Percentiles rank a stretch among this genome's conserved stretches.
These are phyloP conservation scores for Aspergillus fumigatus DNA, from an alignment of 2,329 filamentous ascomycete species.

Conservation along the genomic window DNA sequence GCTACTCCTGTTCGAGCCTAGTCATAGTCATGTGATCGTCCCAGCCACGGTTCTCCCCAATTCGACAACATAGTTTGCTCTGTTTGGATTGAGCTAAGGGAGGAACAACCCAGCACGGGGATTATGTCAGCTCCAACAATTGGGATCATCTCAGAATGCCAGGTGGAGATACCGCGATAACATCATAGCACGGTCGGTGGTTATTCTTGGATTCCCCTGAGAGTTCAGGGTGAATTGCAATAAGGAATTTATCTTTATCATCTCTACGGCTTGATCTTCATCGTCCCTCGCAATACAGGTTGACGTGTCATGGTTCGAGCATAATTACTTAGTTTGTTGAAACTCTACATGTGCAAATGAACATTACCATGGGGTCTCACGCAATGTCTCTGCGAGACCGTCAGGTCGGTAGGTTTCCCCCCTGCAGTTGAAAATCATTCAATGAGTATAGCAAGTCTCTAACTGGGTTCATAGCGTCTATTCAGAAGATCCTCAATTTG, in stretches of 20 bases:
- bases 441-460: neutral
- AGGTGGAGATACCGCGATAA: slow-evolving; percentile 21
- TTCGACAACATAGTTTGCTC: slow-evolving; percentile 14
- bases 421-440: neutral
- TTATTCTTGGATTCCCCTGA: neutral
- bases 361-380: slow-evolving; percentile 50
- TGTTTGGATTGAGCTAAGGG: slow-evolving; percentile 16
- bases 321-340: slow-evolving; percentile 8
- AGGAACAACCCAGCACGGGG: slow-evolving; percentile 1
- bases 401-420: slow-evolving; percentile 59
- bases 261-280: neutral
- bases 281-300: slow-evolving; percentile 1
- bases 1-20: slow-evolving; percentile 13
- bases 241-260: neutral
- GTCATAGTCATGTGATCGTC: slow-evolving; percentile 12
- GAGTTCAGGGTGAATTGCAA: neutral
- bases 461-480: slow-evolving; percentile 61
- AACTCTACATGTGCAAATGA: slow-evolving; percentile 12
- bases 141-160: slow-evolving; percentile 23
- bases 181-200: neutral
- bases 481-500: slow-evolving; percentile 92
- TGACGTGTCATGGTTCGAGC: slow-evolving; percentile 17
- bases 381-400: slow-evolving; percentile 63
- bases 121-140: slow-evolving; percentile 25
- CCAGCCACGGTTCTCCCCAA: neutral